These are phyloP conservation scores for Aspergillus texensis DNA, from an alignment of 2,329 filamentous ascomycete species.

Conservation along the genomic window DNA sequence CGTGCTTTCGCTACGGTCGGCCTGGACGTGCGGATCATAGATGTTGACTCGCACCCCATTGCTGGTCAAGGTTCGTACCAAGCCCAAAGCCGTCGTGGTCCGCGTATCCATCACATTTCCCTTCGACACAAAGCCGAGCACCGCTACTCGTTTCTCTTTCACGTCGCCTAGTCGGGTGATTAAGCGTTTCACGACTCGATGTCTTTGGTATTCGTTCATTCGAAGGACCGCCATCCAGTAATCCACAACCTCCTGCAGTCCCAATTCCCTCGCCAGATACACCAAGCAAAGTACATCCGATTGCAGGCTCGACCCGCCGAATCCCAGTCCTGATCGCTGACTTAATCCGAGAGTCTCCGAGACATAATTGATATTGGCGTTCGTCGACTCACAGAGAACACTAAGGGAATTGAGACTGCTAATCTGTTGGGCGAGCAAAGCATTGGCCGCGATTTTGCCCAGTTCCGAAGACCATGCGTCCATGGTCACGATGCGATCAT, in stretches of 20 bases:
- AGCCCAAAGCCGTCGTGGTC: background rate
- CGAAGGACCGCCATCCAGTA: slow-evolving; percentile 22
- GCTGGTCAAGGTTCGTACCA: slow-evolving; percentile 9
- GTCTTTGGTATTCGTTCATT: slow-evolving; percentile 16
- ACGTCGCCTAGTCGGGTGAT: background rate
- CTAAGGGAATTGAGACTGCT: slow-evolving; percentile 14
- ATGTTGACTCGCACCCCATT: slow-evolving; percentile 12
- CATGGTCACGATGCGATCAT: slow-evolving; percentile 25
- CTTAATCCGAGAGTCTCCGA: slow-evolving; percentile 14
- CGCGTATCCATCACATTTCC: background rate
- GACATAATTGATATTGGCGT: slow-evolving; percentile 19
- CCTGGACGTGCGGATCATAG: slow-evolving; percentile 7
- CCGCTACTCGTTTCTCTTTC: slow-evolving; percentile 9
- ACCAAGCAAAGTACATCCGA: slow-evolving; percentile 21
- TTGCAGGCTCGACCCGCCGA: slow-evolving; percentile 6
- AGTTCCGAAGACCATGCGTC: slow-evolving; percentile 24
- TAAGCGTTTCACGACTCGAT: slow-evolving; percentile 9
- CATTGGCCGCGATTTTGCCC: slow-evolving; percentile 17
- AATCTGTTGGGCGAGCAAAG: slow-evolving; percentile 22
- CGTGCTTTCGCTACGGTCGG: slow-evolving; percentile 3
- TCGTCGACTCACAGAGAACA: slow-evolving; percentile 16
- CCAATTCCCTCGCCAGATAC: slow-evolving; percentile 21
- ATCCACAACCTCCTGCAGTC: slow-evolving; percentile 19
- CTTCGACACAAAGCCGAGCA: slow-evolving; percentile 11
- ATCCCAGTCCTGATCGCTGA: slow-evolving; percentile 3